Base-by-base conservation (phyloP, 768 basidiomycete species). In the Lanmaoa rubissima region DNA sequence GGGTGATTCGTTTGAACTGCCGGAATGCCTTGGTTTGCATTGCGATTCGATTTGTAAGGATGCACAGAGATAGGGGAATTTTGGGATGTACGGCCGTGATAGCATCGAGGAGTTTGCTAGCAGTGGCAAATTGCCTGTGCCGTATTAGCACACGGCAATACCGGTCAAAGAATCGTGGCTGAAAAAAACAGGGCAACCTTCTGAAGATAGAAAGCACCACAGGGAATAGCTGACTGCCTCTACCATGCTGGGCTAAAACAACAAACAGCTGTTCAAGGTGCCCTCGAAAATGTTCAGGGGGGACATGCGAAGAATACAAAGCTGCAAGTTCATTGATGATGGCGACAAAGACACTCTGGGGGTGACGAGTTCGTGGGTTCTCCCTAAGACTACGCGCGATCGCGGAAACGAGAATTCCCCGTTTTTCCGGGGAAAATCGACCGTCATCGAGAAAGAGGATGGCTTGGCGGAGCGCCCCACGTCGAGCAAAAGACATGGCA, bases 201-300 rank as follows among this genome's bases (percentile, higher is more conserved):
- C 51, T 49, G 43, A 74, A 61, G 34, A 86, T 69, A 45, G 65
- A 67, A 55, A 77, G 68, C 41, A 84, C 68, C 26, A 83, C 60
- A 41, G 69, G 58, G 1, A 80, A 60, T 10, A 78, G 73, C 21
- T 69, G 63, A 0, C 63, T 59, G 10, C 78, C 69, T 43, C 77
- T 73, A 12, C 68, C 73, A 4, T 76, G 73, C 53, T 17, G 78
- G 66, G 70, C 80, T 62, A 53, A 77, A 65, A 31, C 64, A 64
- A 54, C 48, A 48, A 84, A 68, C 28, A 81, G 73, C 49, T 76
- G 79, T 12, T 80, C 76, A 35, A 85, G 64, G n/a, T 66, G 59
- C 34, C 67, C 63, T 48, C 77, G 78, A 60, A 78, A 76, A 52
- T 79, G 79, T 57, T 67, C 60, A 0, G 73, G 65, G 0, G 79